Percentiles rank a stretch among this genome's conserved stretches.
These are phyloP conservation scores for Apiospora kogelbergensis DNA, from an alignment of 2,329 filamentous ascomycete species.

Conservation along the genomic window DNA sequence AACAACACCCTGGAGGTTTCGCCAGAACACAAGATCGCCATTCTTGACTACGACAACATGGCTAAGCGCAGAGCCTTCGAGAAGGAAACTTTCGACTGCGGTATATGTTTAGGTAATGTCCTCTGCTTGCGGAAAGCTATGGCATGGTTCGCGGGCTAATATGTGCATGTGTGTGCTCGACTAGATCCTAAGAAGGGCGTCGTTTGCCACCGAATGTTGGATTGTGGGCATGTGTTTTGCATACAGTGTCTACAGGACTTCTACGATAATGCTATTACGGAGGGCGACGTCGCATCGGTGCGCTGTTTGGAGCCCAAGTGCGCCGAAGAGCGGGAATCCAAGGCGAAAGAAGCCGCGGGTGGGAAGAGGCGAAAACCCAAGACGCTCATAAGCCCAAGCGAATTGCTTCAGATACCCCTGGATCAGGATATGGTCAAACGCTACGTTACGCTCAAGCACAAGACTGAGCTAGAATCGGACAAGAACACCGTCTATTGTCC, in stretches of 20 bases:
- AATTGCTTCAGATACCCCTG: conserved; percentile 76
- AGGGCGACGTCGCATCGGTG: conserved; percentile 78
- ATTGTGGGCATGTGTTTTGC: conserved; percentile 92
- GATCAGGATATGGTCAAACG: conserved; percentile 73
- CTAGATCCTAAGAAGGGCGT: conserved; percentile 84
- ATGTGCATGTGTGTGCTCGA: background rate
- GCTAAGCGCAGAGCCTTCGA: conserved; percentile 76
- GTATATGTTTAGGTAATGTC: conserved; percentile 64
- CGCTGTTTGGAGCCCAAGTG: conserved; percentile 81
- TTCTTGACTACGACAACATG: conserved; percentile 77
- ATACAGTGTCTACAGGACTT: conserved; percentile 83
- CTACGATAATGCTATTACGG: conserved; percentile 82
- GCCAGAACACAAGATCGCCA: conserved; percentile 62
- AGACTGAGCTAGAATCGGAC: conserved; percentile 87
- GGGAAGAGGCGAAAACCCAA: conserved; percentile 60
- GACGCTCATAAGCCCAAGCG: conserved; percentile 74
- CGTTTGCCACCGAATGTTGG: conserved; percentile 76
- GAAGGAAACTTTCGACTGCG: conserved; percentile 82
- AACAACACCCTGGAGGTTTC: conserved; percentile 52
- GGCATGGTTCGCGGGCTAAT: background rate
- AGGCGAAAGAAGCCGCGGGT: conserved; percentile 24
- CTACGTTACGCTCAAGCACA: conserved; percentile 88
- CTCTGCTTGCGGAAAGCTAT: conserved; percentile 35
- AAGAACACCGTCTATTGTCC: conserved; percentile 93
- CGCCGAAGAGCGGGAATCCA: conserved; percentile 58